Evolutionary conservation across 495 filamentous ascomycete species (phyloP).

Genomic region (Hypoxylon lenormandii): DNA sequence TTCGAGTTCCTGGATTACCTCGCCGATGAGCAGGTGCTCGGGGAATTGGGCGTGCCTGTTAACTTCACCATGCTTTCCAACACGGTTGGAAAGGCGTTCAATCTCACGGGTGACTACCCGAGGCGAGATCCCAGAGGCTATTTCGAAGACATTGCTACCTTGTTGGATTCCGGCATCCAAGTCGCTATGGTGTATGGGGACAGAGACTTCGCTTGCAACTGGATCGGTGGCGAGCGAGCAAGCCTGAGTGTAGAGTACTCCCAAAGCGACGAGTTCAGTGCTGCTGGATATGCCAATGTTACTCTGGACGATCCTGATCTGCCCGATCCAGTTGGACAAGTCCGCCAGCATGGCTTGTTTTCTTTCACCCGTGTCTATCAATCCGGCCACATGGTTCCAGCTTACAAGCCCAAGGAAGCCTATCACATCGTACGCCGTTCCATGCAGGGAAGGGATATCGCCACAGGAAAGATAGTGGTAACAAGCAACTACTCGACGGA

Average conservation of each 20-base stretch:
- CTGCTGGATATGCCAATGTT: slow-evolving; percentile 65
- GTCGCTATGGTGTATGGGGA: slow-evolving; percentile 74
- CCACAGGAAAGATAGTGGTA: slow-evolving; percentile 62
- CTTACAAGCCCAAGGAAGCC: slow-evolving; percentile 59
- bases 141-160: slow-evolving; percentile 60
- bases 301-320: slow-evolving; percentile 59
- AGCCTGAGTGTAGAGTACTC: slow-evolving; percentile 53
- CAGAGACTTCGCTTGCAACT: slow-evolving; percentile 72
- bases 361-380: slow-evolving; percentile 71
- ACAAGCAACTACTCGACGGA: slow-evolving; percentile 25
- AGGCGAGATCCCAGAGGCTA: slow-evolving; percentile 57
- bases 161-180: slow-evolving; percentile 68
- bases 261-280: slow-evolving; percentile 57
- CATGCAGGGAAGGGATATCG: slow-evolving; percentile 66
- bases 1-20: slow-evolving; percentile 70
- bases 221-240: slow-evolving; percentile 69
- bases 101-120: slow-evolving; percentile 63
- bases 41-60: slow-evolving; percentile 71
- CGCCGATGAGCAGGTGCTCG: slow-evolving; percentile 68
- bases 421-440: slow-evolving; percentile 60
- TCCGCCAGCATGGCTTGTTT: slow-evolving; percentile 70
- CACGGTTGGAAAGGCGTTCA: slow-evolving; percentile 66
- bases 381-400: slow-evolving; percentile 71
- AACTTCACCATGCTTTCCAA: slow-evolving; percentile 71
- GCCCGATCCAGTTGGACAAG: slow-evolving; percentile 63